Evolutionary conservation across 1,284 basidiomycete genomes (phyloP).

Genomic region (Afroboletus lepidellus): DNA sequence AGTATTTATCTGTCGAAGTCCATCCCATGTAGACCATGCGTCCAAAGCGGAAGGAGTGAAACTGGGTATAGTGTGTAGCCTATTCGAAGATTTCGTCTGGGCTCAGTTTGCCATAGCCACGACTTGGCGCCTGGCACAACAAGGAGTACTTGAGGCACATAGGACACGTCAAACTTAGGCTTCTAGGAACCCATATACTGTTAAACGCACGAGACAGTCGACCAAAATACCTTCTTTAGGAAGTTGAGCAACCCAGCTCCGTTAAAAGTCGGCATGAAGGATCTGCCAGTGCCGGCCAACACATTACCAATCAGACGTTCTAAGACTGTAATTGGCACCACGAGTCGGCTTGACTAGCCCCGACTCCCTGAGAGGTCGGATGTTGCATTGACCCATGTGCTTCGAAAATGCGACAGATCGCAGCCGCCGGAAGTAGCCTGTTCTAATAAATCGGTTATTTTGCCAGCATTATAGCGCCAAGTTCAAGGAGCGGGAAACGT

Average conservation of each 20-base stretch:
- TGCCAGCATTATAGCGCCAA: no score
- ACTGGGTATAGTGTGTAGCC: background rate
- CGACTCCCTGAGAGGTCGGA: background rate
- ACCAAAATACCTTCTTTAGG: background rate
- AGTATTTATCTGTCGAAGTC: slow-evolving; percentile 10
- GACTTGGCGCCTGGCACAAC: background rate
- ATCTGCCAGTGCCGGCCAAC: background rate
- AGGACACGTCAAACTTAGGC: no score
- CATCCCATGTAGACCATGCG: background rate
- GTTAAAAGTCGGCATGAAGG: background rate
- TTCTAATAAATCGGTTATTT: background rate
- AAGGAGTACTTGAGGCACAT: no score
- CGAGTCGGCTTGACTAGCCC: background rate
- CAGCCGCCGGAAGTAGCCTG: background rate
- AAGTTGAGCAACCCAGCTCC: background rate
- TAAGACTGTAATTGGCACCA: background rate
- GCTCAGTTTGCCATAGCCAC: no score
- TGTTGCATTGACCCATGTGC: no score
- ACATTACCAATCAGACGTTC: background rate
- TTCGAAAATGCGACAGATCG: background rate
- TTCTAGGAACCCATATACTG: background rate
- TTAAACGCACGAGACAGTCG: background rate
- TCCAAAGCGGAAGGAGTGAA: background rate
- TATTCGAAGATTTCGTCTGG: slow-evolving; percentile 11
- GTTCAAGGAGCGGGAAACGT: background rate